A percentile compares a stretch with the other conserved stretches of the same genome.
These are phyloP conservation scores for Pachysolen tannophilus DNA, from an alignment of 805 yeast genomes.

Conservation along the genomic window DNA sequence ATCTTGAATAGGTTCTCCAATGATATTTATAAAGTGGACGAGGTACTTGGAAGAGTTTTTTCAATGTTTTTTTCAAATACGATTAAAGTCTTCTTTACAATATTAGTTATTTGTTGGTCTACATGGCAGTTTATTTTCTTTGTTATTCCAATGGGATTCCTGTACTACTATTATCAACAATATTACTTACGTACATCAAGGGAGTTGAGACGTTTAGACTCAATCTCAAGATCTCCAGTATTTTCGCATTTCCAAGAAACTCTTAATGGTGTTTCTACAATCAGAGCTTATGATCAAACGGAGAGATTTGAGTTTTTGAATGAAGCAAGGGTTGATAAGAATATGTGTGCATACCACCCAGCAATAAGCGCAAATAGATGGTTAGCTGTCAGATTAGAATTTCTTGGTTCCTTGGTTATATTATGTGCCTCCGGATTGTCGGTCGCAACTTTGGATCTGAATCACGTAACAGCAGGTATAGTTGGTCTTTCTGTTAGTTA, in stretches of 20 bases:
- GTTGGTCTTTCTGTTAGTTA: constrained; percentile 82
- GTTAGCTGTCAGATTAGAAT: constrained; percentile 82
- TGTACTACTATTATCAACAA: constrained; percentile 58
- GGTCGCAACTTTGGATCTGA: constrained; percentile 49
- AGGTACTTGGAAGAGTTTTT: constrained; percentile 53
- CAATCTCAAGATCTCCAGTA: constrained; percentile 61
- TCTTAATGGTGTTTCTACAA: constrained; percentile 53
- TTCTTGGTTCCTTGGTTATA: constrained; percentile 73
- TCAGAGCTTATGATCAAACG: constrained; percentile 55
- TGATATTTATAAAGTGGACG: constrained; percentile 75
- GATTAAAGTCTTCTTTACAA: constrained; percentile 51
- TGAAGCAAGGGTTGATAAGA: constrained; percentile 58
- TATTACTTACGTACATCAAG: constrained; percentile 60
- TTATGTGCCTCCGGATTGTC: constrained; percentile 73
- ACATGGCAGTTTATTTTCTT: constrained; percentile 72
- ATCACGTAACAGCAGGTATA: constrained; percentile 66
- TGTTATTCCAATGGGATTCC: constrained; percentile 47
- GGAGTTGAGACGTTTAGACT: constrained; percentile 65
- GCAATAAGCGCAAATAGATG: constrained; percentile 80
- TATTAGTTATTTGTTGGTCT: constrained; percentile 62
- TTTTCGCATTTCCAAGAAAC: constrained; percentile 68
- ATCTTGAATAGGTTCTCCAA: constrained; percentile 74
- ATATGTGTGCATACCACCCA: constrained; percentile 80
- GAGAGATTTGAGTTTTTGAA: constrained; percentile 48
- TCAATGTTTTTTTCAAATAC: constrained; percentile 51